Evolutionary conservation across 2,329 filamentous ascomycete species (phyloP).

Genomic region (Myrmaecium sp.): DNA sequence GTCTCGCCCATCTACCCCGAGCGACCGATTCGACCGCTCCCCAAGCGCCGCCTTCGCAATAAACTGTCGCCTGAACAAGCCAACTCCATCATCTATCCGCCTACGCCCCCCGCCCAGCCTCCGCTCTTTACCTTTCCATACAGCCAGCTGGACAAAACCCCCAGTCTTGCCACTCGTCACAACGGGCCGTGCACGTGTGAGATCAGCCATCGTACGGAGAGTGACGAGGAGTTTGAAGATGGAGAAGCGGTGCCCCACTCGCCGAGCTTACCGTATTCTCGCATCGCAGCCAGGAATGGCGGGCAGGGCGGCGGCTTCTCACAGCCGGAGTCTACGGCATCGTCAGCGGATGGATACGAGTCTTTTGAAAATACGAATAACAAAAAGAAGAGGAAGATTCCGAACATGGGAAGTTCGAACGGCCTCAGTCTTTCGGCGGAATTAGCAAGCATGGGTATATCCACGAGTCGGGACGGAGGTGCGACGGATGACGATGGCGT

Average conservation of each 20-base stretch:
- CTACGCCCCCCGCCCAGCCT: slow-evolving; percentile 50
- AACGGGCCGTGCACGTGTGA: slow-evolving; percentile 36
- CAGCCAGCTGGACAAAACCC: slow-evolving; percentile 15
- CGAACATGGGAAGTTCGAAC: slow-evolving; percentile 59
- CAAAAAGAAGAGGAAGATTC: slow-evolving; percentile 98
- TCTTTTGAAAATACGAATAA: slow-evolving; percentile 98
- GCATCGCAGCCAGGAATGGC: slow-evolving; percentile 10
- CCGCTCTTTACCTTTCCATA: slow-evolving; percentile 62
- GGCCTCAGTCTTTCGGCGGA: slow-evolving; percentile 44
- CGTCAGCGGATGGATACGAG: slow-evolving; percentile 77
- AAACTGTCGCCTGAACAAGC: slow-evolving; percentile 73
- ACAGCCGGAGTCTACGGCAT: slow-evolving; percentile 40
- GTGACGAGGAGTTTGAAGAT: slow-evolving; percentile 43
- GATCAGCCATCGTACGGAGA: no score
- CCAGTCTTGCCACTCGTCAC: slow-evolving; percentile 18
- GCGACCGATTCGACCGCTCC: slow-evolving; percentile 81
- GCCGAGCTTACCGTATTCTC: slow-evolving; percentile 18
- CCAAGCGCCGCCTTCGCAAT: slow-evolving; percentile 74
- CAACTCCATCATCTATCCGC: slow-evolving; percentile 66
- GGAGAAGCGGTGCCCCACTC: slow-evolving; percentile 23
- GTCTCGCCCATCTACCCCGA: slow-evolving; percentile 70
- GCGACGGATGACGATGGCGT: slow-evolving; percentile 26
- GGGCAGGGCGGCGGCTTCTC: slow-evolving; percentile 16
- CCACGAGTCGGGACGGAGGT: slow-evolving; percentile 27
- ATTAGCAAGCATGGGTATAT: slow-evolving; percentile 46